Conservation (phyloP, 129 eudicot genomes). For the Chrysanthemum seticuspe region DNA sequence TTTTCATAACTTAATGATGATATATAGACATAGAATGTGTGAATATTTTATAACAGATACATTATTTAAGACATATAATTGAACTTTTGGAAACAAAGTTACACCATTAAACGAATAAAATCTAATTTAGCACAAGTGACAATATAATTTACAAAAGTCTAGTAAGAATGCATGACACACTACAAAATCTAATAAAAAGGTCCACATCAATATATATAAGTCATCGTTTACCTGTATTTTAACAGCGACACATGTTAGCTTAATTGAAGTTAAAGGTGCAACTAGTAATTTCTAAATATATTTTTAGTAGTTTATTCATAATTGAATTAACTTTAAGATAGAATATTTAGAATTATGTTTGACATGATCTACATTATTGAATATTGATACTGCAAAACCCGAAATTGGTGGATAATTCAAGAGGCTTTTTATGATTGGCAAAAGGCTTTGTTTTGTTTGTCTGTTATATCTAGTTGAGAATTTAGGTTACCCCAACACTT, state of each 20-base stretch:
- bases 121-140: not conserved
- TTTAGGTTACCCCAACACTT: conserved; percentile 10
- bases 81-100: too few relatives aligned
- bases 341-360: not conserved
- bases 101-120: too few relatives aligned
- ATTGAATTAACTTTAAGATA: not conserved
- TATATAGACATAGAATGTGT: not conserved
- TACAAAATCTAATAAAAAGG: conserved; percentile 1
- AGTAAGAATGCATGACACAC: not conserved
- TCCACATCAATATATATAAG: not conserved
- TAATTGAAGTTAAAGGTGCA: not conserved
- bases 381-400: not conserved
- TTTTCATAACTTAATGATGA: not conserved
- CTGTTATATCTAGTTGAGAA: conserved; percentile 11
- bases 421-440: not conserved
- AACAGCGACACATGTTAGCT: not conserved
- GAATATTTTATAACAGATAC: too few relatives aligned
- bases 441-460: not conserved
- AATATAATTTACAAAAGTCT: not conserved
- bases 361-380: not conserved
- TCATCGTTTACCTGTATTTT: not conserved
- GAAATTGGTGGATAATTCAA: not conserved
- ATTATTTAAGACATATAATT: too few relatives aligned
- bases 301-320: not conserved
- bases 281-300: not conserved